phyloP scores from a whole-genome alignment of 2,329 filamentous ascomycete species.

The Uncinocarpus reesii region DNA sequence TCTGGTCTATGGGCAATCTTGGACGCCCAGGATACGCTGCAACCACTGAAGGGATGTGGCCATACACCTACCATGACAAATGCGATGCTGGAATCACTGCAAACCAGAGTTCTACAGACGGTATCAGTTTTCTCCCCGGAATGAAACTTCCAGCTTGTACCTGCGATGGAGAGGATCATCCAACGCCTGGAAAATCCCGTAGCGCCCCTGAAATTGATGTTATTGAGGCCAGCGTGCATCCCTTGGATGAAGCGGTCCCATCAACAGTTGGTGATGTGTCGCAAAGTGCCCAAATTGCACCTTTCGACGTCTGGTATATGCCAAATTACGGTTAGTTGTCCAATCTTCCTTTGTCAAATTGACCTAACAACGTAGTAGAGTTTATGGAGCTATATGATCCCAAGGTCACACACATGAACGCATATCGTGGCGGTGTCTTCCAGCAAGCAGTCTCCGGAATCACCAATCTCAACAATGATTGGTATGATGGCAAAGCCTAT shows the following conservation, averaged over 20 bases:
- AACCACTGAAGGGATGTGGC: constrained; percentile 63
- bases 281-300: constrained; percentile 57
- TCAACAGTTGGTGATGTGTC: constrained; percentile 52
- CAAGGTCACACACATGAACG: constrained; percentile 47
- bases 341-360: not conserved
- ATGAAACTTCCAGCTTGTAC: constrained; percentile 62
- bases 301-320: constrained; percentile 61
- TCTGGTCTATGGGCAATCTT: constrained; percentile 66
- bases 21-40: constrained; percentile 58
- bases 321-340: constrained; percentile 44
- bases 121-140: constrained; percentile 56
- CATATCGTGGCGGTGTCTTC: constrained; percentile 51
- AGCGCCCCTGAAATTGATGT: constrained; percentile 63
- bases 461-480: constrained; percentile 53
- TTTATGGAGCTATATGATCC: constrained; percentile 57
- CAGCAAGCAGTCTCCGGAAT: constrained; percentile 55
- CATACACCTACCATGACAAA: constrained; percentile 58
- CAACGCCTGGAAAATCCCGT: constrained; percentile 53
- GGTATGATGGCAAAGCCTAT: constrained; percentile 56
- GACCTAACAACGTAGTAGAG: constrained; percentile 31
- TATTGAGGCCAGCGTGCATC: constrained; percentile 54
- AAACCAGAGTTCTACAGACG: constrained; percentile 59
- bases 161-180: constrained; percentile 55
- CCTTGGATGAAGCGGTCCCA: constrained; percentile 39
- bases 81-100: constrained; percentile 62